These are phyloP conservation scores for Asterophora parasitica DNA, from an alignment of 768 basidiomycete genomes.

Conservation along the genomic window DNA sequence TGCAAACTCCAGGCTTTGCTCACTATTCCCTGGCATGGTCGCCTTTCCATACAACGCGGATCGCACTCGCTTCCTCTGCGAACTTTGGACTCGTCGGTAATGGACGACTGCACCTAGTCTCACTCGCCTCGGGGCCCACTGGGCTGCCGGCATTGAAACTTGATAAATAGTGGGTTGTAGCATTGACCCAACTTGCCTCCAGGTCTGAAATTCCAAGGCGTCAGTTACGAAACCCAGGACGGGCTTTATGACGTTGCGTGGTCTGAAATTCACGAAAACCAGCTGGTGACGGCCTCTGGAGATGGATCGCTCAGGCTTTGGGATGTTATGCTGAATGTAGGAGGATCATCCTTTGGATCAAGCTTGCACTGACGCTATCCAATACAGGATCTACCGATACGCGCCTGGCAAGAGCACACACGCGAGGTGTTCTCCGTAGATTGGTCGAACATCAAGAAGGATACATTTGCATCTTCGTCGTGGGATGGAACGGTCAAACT, in stretches of 20 bases:
- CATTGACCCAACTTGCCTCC: not conserved
- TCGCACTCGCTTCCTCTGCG: slow-evolving; percentile 80
- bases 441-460: slow-evolving; percentile 93
- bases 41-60: slow-evolving; percentile 69
- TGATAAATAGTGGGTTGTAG: slow-evolving; percentile 61
- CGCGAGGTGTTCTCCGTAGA: slow-evolving; percentile 91
- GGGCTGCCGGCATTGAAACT: slow-evolving; percentile 42
- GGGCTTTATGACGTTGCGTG: slow-evolving; percentile 89
- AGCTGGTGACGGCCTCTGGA: slow-evolving; percentile 83
- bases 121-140: slow-evolving; percentile 44
- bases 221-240: slow-evolving; percentile 86
- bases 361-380: slow-evolving; percentile 17
- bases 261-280: slow-evolving; percentile 94
- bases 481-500: slow-evolving; percentile 93
- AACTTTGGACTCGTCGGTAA: slow-evolving; percentile 97
- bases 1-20: slow-evolving; percentile 79
- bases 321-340: slow-evolving; percentile 84
- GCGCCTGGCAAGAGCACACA: slow-evolving; percentile 91
- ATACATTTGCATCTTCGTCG: slow-evolving; percentile 78
- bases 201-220: slow-evolving; percentile 22
- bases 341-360: slow-evolving; percentile 9
- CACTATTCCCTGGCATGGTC: slow-evolving; percentile 84
- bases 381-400: slow-evolving; percentile 78
- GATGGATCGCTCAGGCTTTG: slow-evolving; percentile 89
- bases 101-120: slow-evolving; percentile 74